Conservation (phyloP, 1,139 yeast species). For the Torulaspora pretoriensis region DNA sequence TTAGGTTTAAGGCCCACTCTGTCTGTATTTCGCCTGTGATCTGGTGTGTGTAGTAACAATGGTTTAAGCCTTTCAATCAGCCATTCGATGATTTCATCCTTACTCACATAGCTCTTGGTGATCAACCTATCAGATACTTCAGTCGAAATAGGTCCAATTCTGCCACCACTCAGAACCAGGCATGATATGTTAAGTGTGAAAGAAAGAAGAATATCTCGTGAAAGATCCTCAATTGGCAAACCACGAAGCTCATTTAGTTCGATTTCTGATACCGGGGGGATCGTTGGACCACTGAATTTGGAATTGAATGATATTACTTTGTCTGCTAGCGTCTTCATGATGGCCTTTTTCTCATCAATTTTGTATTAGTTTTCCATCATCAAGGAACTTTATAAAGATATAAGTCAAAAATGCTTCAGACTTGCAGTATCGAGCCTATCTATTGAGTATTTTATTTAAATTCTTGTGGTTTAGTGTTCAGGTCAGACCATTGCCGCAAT, state of each 20-base stretch:
- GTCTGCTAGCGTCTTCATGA: neutral
- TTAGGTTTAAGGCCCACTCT: conserved; percentile 19
- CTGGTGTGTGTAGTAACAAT: conserved; percentile 12
- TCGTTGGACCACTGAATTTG: conserved; percentile 1
- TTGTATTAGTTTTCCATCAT: neutral
- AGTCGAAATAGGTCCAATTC: neutral
- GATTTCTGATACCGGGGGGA: conserved; percentile 5
- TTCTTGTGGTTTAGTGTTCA: no score
- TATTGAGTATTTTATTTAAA: no score
- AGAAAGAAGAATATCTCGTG: neutral
- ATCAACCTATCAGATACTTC: conserved; percentile 1
- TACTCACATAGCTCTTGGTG: neutral
- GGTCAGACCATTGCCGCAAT: conserved; percentile 32
- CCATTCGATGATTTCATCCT: conserved; percentile 6
- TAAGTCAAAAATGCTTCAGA: neutral
- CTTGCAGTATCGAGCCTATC: neutral
- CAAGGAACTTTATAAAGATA: neutral
- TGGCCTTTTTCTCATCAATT: no score
- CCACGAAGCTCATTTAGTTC: conserved; percentile 5
- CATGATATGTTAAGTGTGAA: conserved; percentile 9
- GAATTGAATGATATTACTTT: conserved; percentile 2
- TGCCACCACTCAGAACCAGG: conserved; percentile 3
- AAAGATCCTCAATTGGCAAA: conserved; percentile 1
- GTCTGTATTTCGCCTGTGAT: neutral
- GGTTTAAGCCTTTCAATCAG: conserved; percentile 11